Evolutionary conservation across 1,139 yeast species (phyloP).

Genomic region (Pichiaceae sp.): DNA sequence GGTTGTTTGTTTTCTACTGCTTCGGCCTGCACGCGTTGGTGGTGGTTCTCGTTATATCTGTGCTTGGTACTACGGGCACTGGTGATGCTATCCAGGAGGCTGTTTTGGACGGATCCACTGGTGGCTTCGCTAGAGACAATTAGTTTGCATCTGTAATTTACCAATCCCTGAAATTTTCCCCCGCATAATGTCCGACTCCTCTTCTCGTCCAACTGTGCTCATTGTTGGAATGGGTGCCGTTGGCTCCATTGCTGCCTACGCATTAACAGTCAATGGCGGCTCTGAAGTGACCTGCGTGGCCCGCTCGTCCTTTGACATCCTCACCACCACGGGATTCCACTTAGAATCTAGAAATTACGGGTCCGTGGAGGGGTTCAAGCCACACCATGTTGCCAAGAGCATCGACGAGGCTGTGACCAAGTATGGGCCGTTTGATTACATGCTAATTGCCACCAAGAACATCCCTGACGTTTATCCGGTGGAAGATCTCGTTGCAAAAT

Average conservation of each 20-base stretch:
- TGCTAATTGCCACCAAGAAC: slow-evolving; percentile 64
- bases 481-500: slow-evolving; percentile 53
- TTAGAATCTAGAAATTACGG: slow-evolving; percentile 62
- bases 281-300: slow-evolving; percentile 54
- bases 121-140: slow-evolving; percentile 13
- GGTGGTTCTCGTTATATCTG: slow-evolving; percentile 54
- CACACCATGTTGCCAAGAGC: slow-evolving; percentile 33
- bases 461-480: slow-evolving; percentile 58
- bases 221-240: slow-evolving; percentile 71
- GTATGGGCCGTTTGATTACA: slow-evolving; percentile 53
- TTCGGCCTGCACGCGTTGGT: slow-evolving; percentile 68
- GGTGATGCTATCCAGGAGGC: slow-evolving; percentile 1
- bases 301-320: slow-evolving; percentile 57
- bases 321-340: slow-evolving; percentile 43
- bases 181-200: neutral
- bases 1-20: slow-evolving; percentile 68
- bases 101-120: slow-evolving; percentile 15
- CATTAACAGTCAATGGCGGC: slow-evolving; percentile 39
- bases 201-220: slow-evolving; percentile 29
- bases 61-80: slow-evolving; percentile 28
- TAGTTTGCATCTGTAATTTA: neutral
- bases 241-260: slow-evolving; percentile 61
- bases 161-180: neutral
- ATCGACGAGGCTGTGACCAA: slow-evolving; percentile 19
- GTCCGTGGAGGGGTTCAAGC: slow-evolving; percentile 41